A percentile compares a stretch with the other conserved stretches of the same genome.
Conservation (phyloP, 73 alveolate genomes). For the Symbiodinium natans region DNA sequence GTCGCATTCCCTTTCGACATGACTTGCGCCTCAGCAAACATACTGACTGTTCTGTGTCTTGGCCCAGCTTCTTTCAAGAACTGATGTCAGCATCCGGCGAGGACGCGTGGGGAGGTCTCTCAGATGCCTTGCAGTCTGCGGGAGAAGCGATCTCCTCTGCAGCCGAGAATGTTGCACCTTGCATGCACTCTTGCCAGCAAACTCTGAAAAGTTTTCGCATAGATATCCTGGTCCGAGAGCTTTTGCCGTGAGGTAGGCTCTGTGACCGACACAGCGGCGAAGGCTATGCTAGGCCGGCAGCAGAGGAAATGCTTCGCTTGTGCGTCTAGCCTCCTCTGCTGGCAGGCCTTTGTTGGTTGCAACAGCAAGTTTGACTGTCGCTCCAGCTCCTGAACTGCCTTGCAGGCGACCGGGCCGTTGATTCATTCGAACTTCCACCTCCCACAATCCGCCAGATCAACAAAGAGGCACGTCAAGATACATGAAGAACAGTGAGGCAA, state of each 20-base stretch:
- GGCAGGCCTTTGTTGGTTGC: neutral
- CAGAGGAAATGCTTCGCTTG: neutral
- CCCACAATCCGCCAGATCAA: constrained; percentile 12
- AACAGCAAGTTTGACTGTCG: neutral
- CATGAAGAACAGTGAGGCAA: no score
- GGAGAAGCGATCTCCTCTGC: constrained; percentile 3
- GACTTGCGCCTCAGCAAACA: no score
- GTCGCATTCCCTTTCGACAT: no score
- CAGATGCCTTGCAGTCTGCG: constrained; percentile 11
- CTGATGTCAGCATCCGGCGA: neutral
- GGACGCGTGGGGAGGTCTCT: neutral
- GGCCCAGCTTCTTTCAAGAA: no score
- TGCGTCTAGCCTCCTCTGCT: neutral
- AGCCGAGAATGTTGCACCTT: neutral
- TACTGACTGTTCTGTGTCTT: no score
- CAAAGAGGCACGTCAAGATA: constrained; percentile 32
- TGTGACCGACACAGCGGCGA: constrained; percentile 26
- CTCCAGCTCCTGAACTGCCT: neutral
- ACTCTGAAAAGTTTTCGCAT: no score
- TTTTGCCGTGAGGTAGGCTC: constrained; percentile 23
- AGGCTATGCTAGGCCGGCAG: constrained; percentile 63
- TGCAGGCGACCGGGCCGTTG: constrained; percentile 66
- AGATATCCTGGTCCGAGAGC: no score
- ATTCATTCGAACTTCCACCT: constrained; percentile 57
- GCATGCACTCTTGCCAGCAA: no score